A percentile compares a stretch with the other conserved stretches of the same genome.
phyloP scores from a whole-genome alignment of 2,329 filamentous ascomycete species.

The Metarhizium rileyi region DNA sequence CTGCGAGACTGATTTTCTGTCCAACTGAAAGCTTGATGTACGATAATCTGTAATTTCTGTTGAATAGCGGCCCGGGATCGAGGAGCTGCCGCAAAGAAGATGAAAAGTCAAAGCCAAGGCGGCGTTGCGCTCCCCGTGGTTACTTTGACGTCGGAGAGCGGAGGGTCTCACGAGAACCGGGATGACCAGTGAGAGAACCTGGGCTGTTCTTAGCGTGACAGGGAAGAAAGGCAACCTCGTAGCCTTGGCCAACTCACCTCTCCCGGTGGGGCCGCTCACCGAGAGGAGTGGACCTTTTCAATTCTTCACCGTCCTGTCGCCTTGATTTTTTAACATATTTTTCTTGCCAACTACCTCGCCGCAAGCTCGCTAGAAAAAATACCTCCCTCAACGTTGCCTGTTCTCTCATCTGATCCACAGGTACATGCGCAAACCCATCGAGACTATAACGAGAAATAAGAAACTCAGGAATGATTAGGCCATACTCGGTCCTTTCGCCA shows the following conservation, averaged over 20 bases:
- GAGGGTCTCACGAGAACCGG: constrained; percentile 4
- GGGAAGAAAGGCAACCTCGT: background rate
- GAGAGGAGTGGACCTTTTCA: background rate
- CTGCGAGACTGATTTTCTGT: background rate
- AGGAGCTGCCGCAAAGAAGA: background rate
- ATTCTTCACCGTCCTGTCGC: background rate
- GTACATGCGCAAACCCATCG: background rate
- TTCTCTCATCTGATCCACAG: background rate
- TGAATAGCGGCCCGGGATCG: background rate
- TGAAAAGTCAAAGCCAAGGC: background rate
- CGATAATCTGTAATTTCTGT: background rate
- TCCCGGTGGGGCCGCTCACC: constrained; percentile 4
- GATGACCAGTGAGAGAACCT: background rate
- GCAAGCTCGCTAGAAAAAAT: background rate
- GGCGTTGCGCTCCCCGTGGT: background rate
- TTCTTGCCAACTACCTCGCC: background rate
- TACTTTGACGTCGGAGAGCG: constrained; percentile 1
- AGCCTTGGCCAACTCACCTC: background rate
- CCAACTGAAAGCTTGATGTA: background rate
- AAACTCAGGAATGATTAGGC: background rate
- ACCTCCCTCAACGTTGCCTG: background rate
- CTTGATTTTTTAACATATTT: constrained; percentile 6
- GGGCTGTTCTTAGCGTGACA: constrained; percentile 2
- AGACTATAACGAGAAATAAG: background rate
- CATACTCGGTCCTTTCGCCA: constrained; percentile 21